phyloP scores from a whole-genome alignment of 371 early-diverging fungal species.

The Mucor indicus region DNA sequence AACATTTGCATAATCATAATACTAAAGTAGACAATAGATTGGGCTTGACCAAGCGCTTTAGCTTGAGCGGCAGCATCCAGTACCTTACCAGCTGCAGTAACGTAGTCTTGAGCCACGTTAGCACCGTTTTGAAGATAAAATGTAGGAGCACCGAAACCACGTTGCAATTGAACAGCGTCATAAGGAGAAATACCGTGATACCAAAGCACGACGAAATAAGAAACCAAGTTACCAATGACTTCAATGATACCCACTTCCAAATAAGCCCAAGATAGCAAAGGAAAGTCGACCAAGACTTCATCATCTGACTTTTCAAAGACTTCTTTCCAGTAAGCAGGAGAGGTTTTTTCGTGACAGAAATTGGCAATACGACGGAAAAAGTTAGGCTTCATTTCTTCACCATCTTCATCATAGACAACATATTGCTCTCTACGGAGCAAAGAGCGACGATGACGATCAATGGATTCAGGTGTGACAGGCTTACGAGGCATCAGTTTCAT shows the following conservation, averaged over 20 bases:
- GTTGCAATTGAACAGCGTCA: conserved; percentile 53
- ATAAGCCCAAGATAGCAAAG: conserved; percentile 82
- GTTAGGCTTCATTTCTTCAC: conserved; percentile 36
- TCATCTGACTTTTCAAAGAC: conserved; percentile 60
- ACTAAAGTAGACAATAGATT: conserved; percentile 76
- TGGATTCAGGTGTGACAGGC: conserved; percentile 76
- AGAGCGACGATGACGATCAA: conserved; percentile 62
- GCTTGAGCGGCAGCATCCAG: conserved; percentile 51
- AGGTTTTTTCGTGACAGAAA: conserved; percentile 44
- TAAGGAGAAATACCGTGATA: conserved; percentile 52
- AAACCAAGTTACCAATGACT: conserved; percentile 64
- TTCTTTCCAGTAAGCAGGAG: conserved; percentile 60
- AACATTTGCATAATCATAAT: conserved; percentile 86
- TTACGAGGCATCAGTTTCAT: conserved; percentile 90
- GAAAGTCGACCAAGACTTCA: conserved; percentile 85
- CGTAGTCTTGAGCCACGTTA: conserved; percentile 37
- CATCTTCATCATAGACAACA: conserved; percentile 43
- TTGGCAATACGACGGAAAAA: conserved; percentile 25
- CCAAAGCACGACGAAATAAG: conserved; percentile 76
- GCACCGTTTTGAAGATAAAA: conserved; percentile 47
- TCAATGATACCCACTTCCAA: conserved; percentile 84
- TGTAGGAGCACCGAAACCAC: conserved; percentile 28
- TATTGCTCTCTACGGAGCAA: conserved; percentile 47
- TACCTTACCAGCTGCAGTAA: conserved; percentile 28
- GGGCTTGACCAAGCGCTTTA: conserved; percentile 61